phyloP scores from a whole-genome alignment of 495 filamentous ascomycete species.

The Hypoxylon crocopeplum region DNA sequence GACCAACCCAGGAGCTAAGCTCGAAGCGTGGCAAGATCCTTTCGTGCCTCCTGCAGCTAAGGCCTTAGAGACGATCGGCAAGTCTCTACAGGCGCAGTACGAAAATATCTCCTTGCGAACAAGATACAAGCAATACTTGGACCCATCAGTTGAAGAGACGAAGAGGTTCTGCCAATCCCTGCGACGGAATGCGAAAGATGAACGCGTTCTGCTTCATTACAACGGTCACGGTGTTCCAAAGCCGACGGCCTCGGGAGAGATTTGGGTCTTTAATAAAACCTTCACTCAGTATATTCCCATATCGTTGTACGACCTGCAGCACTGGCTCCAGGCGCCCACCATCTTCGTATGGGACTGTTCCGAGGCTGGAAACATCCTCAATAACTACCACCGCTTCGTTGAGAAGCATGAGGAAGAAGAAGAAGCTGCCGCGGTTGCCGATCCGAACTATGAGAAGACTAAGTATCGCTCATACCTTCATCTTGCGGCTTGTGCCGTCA shows the following conservation, averaged over 20 bases:
- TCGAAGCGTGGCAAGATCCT: conserved; percentile 98
- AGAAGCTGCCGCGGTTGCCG: conserved; percentile 69
- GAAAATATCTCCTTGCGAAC: conserved; percentile 93
- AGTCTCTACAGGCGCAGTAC: conserved; percentile 92
- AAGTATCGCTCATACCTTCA: conserved; percentile 79
- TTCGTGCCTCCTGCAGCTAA: conserved; percentile 79
- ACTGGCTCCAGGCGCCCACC: conserved; percentile 93
- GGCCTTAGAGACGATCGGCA: conserved; percentile 92
- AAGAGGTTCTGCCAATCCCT: conserved; percentile 93
- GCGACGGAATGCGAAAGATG: conserved; percentile 90
- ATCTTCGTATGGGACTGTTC: conserved; percentile 98
- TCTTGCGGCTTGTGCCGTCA: conserved; percentile 86
- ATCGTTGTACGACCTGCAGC: conserved; percentile 92
- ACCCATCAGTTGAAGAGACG: conserved; percentile 95
- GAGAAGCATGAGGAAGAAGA: conserved; percentile 93
- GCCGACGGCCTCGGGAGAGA: conserved; percentile 93
- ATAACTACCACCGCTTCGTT: conserved; percentile 91
- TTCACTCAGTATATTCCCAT: conserved; percentile 99
- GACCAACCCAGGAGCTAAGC: conserved; percentile 87
- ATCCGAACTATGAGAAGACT: conserved; percentile 74
- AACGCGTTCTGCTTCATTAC: conserved; percentile 95
- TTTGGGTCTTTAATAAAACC: conserved; percentile 99
- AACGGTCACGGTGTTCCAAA: conserved; percentile 99
- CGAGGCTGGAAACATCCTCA: conserved; percentile 92
- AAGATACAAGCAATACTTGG: conserved; percentile 93